phyloP scores from a whole-genome alignment of 257 asterid genomes.

The Salvia splendens region DNA sequence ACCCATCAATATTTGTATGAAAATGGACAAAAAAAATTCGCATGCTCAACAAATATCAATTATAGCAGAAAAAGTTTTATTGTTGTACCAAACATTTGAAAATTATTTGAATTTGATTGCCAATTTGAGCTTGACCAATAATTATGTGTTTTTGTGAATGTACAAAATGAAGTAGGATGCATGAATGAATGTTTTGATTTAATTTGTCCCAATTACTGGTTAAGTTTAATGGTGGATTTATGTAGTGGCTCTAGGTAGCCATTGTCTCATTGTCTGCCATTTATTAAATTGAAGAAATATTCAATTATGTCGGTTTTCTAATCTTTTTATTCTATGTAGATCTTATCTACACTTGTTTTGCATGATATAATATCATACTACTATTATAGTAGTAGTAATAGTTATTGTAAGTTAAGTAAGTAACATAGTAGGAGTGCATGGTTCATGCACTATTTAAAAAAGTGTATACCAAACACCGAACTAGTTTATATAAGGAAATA shows the following conservation, averaged over 20 bases:
- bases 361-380: no score
- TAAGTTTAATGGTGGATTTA: constrained; percentile 2
- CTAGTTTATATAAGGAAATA: no score
- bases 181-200: constrained; percentile 15
- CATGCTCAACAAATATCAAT: constrained; percentile 21
- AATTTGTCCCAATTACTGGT: not conserved
- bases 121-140: constrained; percentile 14
- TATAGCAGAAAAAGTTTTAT: constrained; percentile 1
- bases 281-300: not conserved
- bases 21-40: constrained; percentile 4
- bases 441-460: no score
- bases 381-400: no score
- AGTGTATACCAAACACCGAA: no score
- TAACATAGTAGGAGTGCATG: no score
- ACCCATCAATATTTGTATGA: not conserved
- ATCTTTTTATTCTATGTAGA: not conserved
- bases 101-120: constrained; percentile 25
- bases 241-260: constrained; percentile 19
- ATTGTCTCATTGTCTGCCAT: constrained; percentile 15
- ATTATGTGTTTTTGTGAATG: not conserved
- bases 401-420: no score
- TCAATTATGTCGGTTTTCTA: not conserved
- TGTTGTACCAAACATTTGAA: constrained; percentile 10
- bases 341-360: not conserved
- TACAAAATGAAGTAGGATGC: constrained; percentile 11